phyloP scores from a whole-genome alignment of 371 early-diverging fungal species.

The Syncephalastrum sp. region DNA sequence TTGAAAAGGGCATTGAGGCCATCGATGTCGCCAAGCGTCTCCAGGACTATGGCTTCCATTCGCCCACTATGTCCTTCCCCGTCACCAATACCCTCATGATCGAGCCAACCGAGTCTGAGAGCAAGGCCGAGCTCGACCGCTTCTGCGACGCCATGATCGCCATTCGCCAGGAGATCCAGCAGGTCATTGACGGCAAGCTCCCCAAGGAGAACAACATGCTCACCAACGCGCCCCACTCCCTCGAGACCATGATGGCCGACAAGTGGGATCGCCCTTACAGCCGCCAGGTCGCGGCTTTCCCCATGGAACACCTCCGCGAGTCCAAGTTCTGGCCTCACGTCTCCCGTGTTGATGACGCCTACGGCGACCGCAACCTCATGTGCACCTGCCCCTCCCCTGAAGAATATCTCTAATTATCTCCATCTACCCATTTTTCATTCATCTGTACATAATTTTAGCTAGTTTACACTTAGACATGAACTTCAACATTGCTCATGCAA shows the following conservation, averaged over 20 bases:
- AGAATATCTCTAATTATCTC: slow-evolving; percentile 30
- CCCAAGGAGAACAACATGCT: slow-evolving; percentile 85
- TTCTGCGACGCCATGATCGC: slow-evolving; percentile 97
- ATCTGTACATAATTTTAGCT: too few relatives aligned
- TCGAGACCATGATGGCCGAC: slow-evolving; percentile 70
- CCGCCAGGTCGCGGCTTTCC: slow-evolving; percentile 90
- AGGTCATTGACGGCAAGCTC: slow-evolving; percentile 80
- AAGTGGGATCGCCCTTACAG: slow-evolving; percentile 85
- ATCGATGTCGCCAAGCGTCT: slow-evolving; percentile 97
- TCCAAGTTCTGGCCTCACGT: slow-evolving; percentile 97
- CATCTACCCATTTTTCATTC: too few relatives aligned
- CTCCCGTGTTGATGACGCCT: slow-evolving; percentile 90
- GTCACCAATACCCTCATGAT: slow-evolving; percentile 97
- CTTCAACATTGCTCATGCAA: too few relatives aligned
- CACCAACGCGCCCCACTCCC: slow-evolving; percentile 87
- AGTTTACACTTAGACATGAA: too few relatives aligned
- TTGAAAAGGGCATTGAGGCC: slow-evolving; percentile 80
- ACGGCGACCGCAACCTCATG: slow-evolving; percentile 91
- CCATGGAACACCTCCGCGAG: slow-evolving; percentile 73
- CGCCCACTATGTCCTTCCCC: slow-evolving; percentile 99
- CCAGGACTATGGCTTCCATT: slow-evolving; percentile 97
- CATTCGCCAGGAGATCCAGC: slow-evolving; percentile 89
- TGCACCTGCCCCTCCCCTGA: slow-evolving; percentile 85
- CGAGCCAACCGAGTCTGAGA: slow-evolving; percentile 98
- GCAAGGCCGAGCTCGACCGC: slow-evolving; percentile 88